Percentiles rank a stretch among this genome's conserved stretches.
These are phyloP conservation scores for Solanum corneliomulleri DNA, from an alignment of 257 asterid genomes.

Conservation along the genomic window DNA sequence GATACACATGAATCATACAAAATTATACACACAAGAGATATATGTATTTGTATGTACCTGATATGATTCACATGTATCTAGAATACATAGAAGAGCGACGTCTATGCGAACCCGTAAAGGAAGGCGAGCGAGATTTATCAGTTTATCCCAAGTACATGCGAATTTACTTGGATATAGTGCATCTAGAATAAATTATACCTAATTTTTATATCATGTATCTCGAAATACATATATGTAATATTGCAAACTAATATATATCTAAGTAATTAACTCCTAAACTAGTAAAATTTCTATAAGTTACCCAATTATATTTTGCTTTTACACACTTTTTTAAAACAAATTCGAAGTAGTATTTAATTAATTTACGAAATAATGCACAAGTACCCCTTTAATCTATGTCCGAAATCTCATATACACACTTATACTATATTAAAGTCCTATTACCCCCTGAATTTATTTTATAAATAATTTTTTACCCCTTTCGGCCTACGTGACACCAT, in stretches of 20 bases:
- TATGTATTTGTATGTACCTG: background rate
- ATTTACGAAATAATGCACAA: background rate
- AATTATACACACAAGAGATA: background rate
- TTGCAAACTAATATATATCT: background rate
- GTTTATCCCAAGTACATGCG: no score
- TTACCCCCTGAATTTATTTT: no score
- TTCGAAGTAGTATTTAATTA: background rate
- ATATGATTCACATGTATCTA: background rate
- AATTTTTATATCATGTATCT: no score
- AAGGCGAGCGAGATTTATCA: no score
- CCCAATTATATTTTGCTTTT: background rate
- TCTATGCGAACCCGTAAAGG: background rate
- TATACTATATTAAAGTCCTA: no score
- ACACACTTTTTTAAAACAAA: background rate
- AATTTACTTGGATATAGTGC: no score
- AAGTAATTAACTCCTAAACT: background rate
- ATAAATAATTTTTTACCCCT: no score
- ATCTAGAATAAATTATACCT: no score
- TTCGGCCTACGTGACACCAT: no score
- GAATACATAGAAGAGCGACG: background rate
- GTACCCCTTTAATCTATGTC: no score
- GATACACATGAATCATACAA: no score
- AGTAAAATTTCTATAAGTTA: background rate
- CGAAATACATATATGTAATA: no score
- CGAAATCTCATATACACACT: fast-evolving